Percentiles rank a stretch among this genome's conserved stretches.
Conservation (phyloP, 2,329 filamentous ascomycete genomes). For the Aspergillus flavus region DNA sequence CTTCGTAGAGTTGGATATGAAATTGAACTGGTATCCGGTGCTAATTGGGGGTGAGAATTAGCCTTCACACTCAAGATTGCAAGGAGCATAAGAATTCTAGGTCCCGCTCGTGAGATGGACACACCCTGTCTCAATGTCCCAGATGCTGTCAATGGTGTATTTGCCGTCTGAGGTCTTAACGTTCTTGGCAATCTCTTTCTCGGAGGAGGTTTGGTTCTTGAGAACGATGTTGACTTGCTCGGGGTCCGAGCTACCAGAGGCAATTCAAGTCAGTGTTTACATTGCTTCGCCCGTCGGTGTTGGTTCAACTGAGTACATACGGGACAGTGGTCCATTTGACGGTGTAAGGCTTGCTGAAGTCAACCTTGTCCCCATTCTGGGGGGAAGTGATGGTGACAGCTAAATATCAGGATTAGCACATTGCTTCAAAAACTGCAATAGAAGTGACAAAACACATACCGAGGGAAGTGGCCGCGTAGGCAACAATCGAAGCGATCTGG, state of each 20-base stretch:
- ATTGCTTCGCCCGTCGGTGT: not conserved
- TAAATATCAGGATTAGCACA: not conserved
- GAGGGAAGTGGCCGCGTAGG: slow-evolving; percentile 32
- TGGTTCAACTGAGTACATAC: slow-evolving; percentile 22
- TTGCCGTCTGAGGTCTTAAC: slow-evolving; percentile 39
- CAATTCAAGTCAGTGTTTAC: not conserved
- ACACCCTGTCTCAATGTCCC: slow-evolving; percentile 28
- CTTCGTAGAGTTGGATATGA: slow-evolving; percentile 34
- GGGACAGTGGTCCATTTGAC: slow-evolving; percentile 44
- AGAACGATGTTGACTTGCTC: slow-evolving; percentile 44
- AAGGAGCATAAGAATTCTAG: not conserved
- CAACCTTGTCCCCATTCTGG: slow-evolving; percentile 32
- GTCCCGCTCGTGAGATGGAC: not conserved
- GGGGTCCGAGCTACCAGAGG: slow-evolving; percentile 42
- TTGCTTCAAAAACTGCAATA: not conserved
- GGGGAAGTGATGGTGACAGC: slow-evolving; percentile 42
- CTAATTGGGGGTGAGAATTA: slow-evolving; percentile 19
- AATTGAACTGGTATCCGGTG: slow-evolving; percentile 46
- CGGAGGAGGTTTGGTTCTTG: slow-evolving; percentile 43
- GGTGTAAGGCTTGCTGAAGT: slow-evolving; percentile 40
- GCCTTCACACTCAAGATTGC: slow-evolving; percentile 5
- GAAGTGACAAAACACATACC: slow-evolving; percentile 23
- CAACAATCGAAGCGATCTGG: slow-evolving; percentile 26
- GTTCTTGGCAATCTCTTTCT: slow-evolving; percentile 35
- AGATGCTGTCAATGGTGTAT: slow-evolving; percentile 39